These are phyloP conservation scores for Rhizophora apiculata DNA, from an alignment of 345 rosid genomes.

Conservation along the genomic window DNA sequence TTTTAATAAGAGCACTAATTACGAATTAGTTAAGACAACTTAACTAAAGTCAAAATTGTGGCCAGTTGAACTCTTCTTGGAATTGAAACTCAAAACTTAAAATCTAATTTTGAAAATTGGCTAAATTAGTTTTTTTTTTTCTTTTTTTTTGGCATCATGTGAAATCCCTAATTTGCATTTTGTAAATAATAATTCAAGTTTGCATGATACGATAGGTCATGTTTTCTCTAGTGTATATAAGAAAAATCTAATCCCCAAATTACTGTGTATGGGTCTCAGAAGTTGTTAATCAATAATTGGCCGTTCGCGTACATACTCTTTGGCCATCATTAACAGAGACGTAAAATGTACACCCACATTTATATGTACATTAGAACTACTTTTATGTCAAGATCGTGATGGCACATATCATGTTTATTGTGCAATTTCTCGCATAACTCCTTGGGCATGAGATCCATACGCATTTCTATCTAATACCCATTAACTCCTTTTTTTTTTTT, in stretches of 20 bases:
- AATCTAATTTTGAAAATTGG: too few relatives aligned
- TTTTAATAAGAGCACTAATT: too few relatives aligned
- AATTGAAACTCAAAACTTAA: too few relatives aligned
- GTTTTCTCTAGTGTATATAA: background rate
- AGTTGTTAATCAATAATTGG: constrained; percentile 21
- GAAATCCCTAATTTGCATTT: too few relatives aligned
- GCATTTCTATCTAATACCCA: background rate
- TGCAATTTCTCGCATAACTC: background rate
- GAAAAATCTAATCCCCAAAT: background rate
- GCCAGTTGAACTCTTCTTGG: too few relatives aligned
- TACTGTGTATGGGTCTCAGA: background rate
- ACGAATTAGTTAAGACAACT: too few relatives aligned
- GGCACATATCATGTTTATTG: too few relatives aligned
- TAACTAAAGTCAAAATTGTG: too few relatives aligned
- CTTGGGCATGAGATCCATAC: background rate
- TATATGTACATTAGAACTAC: background rate
- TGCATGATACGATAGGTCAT: background rate
- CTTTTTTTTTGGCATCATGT: too few relatives aligned
- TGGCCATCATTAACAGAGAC: constrained; percentile 12
- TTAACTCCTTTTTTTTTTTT: background rate
- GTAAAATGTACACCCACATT: constrained; percentile 31
- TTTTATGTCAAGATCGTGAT: too few relatives aligned
- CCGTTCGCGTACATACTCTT: background rate
- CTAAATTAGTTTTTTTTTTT: too few relatives aligned
- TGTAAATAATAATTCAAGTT: too few relatives aligned